Evolutionary conservation across 768 basidiomycete genomes (phyloP), one percentile per base, ranked within the genome.

Genomic region (Russula lepida): DNA sequence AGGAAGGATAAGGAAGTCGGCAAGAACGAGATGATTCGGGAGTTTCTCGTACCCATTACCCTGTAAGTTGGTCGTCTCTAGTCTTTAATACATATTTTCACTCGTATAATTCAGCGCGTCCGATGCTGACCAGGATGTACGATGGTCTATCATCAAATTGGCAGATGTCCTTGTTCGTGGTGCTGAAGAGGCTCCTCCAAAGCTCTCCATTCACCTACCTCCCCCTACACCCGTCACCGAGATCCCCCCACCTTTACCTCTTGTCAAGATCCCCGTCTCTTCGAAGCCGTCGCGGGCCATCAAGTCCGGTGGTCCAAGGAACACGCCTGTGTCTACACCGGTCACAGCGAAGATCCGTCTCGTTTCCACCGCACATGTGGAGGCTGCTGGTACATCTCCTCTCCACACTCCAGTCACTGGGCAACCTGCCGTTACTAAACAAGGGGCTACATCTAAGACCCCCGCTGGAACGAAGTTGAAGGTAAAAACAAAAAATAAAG

Each of bases 131-230:
- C 81, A 90, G 68, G 90, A 95, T 74, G 88, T 95, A 43, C 86
- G 94, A 49, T 91, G 92, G 84, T 91, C 88, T 65, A 75, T 95
- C 52, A 78, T 98, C 68, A 98, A 98, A 73, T 76, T 97, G 25
- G 92, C 91, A 6, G 95, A 98, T 68, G 78, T 95, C 21, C 80
- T 93, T 46, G 86, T 95, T 66, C 84, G 86, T 54, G 88, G 91
- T 25, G 77, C 84, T 3, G 85, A 91, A 60, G 95, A 98, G 73
- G 79, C 84, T 2, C 77, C 88, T 6, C 95, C 95, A 1, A 93
- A 91, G 59, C 85, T 95, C 63, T 89, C 84, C 49, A 85, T 95
- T 53, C 89, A 92, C 66, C 83, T 94, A 56, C 81, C 84, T 8
- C 65, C 65, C 21, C 76, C 82, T 28, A 92, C 89, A 2, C 91